Evolutionary conservation across 257 asterid species (phyloP).

Genomic region (Gentiana dahurica): DNA sequence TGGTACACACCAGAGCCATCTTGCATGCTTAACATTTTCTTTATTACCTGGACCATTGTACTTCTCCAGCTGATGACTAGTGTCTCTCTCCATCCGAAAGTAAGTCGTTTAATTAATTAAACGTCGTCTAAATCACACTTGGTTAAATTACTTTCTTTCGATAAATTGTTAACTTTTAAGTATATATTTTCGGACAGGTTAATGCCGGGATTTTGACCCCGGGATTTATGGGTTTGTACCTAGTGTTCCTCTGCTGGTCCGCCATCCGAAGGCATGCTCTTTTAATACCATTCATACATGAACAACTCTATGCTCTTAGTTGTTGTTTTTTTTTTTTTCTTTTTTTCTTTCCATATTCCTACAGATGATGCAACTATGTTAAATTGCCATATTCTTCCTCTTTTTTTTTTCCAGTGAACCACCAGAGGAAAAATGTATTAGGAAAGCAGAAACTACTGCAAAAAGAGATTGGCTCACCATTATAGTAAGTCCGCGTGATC

Average conservation of each 20-base stretch:
- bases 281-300: background rate
- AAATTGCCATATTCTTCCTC: background rate
- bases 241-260: constrained; percentile 54
- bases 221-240: constrained; percentile 45
- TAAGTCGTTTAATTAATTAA: background rate
- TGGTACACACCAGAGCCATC: constrained; percentile 47
- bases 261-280: constrained; percentile 38
- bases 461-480: constrained; percentile 41
- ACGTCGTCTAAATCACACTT: no score
- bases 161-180: no score
- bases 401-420: constrained; percentile 27
- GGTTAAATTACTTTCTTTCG: no score
- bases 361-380: no score
- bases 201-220: constrained; percentile 37
- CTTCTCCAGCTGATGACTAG: constrained; percentile 48
- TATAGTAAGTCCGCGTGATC: constrained; percentile 22
- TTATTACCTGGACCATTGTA: constrained; percentile 47
- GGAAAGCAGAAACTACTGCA: constrained; percentile 20
- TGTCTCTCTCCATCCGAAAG: constrained; percentile 43
- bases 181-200: constrained; percentile 17
- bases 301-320: no score
- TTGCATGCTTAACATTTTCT: constrained; percentile 40
- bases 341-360: no score
- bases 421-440: constrained; percentile 34
- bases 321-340: no score